These are phyloP conservation scores for Candida michaelii DNA, from an alignment of 805 yeast species.

Conservation along the genomic window DNA sequence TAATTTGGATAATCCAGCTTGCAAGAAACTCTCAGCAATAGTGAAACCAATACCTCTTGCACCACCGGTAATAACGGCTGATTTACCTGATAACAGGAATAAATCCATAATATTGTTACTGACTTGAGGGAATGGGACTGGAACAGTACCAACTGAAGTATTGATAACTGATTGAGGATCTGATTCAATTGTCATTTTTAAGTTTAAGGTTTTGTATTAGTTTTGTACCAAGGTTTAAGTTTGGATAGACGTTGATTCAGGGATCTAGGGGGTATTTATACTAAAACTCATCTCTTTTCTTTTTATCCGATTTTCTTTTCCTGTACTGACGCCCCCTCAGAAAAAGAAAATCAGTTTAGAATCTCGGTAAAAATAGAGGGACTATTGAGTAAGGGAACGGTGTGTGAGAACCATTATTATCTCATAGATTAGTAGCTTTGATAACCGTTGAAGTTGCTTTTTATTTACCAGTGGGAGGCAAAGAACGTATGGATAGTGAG, in stretches of 20 bases:
- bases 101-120: slow-evolving; percentile 27
- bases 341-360: slow-evolving; percentile 3
- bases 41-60: slow-evolving; percentile 39
- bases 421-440: no score
- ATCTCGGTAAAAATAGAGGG: slow-evolving; percentile 4
- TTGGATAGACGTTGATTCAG: no score
- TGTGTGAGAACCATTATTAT: no score
- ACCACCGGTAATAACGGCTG: slow-evolving; percentile 39
- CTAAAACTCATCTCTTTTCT: slow-evolving; percentile 1
- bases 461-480: no score
- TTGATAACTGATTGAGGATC: slow-evolving; percentile 27
- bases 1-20: slow-evolving; percentile 35
- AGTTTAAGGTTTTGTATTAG: background rate
- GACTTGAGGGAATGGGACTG: slow-evolving; percentile 34
- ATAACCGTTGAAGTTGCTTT: no score
- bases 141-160: slow-evolving; percentile 39
- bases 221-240: no score
- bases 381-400: background rate
- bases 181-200: slow-evolving; percentile 26
- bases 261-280: background rate
- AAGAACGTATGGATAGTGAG: no score
- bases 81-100: slow-evolving; percentile 30
- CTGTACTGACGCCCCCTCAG: slow-evolving; percentile 3
- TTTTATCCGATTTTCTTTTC: slow-evolving; percentile 5
- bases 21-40: slow-evolving; percentile 37